Evolutionary conservation across 352 stramenopile species (phyloP).

Genomic region (Hyaloperonospora brassicae): DNA sequence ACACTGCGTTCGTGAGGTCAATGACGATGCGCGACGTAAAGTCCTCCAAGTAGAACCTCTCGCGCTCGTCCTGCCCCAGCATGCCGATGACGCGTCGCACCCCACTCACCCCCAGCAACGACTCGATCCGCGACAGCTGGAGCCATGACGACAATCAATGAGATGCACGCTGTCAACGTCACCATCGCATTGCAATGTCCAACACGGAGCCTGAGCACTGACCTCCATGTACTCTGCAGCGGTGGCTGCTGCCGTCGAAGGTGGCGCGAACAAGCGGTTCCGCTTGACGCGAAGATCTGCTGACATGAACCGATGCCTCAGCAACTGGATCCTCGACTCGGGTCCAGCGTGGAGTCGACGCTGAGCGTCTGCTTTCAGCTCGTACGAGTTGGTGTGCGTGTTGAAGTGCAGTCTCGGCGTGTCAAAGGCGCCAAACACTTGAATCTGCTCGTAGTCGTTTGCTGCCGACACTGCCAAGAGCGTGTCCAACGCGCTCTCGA

Average conservation of each 20-base stretch:
- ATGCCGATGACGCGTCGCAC: slow-evolving; percentile 77
- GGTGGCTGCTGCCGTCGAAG: slow-evolving; percentile 44
- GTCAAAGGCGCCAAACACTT: slow-evolving; percentile 79
- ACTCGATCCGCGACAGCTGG: slow-evolving; percentile 82
- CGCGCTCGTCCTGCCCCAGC: slow-evolving; percentile 77
- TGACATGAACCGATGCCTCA: slow-evolving; percentile 59
- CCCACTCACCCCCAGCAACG: slow-evolving; percentile 68
- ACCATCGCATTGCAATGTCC: background rate
- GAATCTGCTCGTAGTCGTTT: slow-evolving; percentile 77
- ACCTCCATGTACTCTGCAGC: slow-evolving; percentile 68
- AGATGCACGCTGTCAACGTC: background rate
- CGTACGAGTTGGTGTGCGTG: slow-evolving; percentile 57
- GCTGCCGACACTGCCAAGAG: slow-evolving; percentile 69
- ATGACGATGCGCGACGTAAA: slow-evolving; percentile 76
- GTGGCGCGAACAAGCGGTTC: slow-evolving; percentile 75
- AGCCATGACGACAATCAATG: background rate
- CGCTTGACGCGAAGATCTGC: slow-evolving; percentile 70
- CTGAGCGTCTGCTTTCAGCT: slow-evolving; percentile 51
- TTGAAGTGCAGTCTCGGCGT: slow-evolving; percentile 59
- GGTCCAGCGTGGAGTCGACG: slow-evolving; percentile 51
- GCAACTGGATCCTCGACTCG: slow-evolving; percentile 50
- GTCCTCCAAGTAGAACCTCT: slow-evolving; percentile 73
- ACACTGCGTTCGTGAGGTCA: slow-evolving; percentile 63
- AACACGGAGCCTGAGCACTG: slow-evolving; percentile 1
- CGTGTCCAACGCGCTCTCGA: slow-evolving; percentile 77